Evolutionary conservation across 495 filamentous ascomycete genomes (phyloP).

Genomic region (Penicillium mononematosum): DNA sequence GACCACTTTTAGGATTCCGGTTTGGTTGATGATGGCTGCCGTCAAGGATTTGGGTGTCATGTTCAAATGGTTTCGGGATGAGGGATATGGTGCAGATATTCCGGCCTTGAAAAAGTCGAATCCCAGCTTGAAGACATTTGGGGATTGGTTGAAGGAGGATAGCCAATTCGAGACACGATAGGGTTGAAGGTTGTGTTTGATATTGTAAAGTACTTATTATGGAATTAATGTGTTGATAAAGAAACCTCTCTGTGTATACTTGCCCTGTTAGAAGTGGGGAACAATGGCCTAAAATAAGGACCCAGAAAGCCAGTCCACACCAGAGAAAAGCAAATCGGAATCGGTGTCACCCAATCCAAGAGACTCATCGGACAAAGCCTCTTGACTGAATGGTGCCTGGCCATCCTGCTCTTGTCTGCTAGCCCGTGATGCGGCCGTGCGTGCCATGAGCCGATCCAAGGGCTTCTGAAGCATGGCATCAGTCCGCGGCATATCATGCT

Average conservation of each 20-base stretch:
- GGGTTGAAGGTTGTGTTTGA: not conserved
- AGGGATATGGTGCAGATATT: slow-evolving; percentile 62
- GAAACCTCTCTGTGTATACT: not conserved
- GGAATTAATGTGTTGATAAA: not conserved
- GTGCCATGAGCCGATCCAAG: slow-evolving; percentile 45
- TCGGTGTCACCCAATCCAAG: not conserved
- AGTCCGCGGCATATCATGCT: slow-evolving; percentile 42
- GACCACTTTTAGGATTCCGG: slow-evolving; percentile 45
- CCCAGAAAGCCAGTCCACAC: not conserved
- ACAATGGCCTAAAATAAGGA: not conserved
- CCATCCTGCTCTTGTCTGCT: not conserved
- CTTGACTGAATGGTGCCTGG: not conserved
- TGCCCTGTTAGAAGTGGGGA: not conserved
- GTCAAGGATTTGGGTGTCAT: slow-evolving; percentile 57
- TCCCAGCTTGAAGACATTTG: slow-evolving; percentile 56
- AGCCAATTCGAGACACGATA: slow-evolving; percentile 40
- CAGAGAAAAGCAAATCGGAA: not conserved
- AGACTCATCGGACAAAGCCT: not conserved
- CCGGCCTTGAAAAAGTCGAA: slow-evolving; percentile 47
- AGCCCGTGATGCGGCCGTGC: slow-evolving; percentile 5
- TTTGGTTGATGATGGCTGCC: slow-evolving; percentile 39
- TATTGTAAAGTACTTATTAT: not conserved
- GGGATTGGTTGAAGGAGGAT: slow-evolving; percentile 58
- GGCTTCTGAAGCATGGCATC: slow-evolving; percentile 63
- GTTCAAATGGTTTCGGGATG: slow-evolving; percentile 62